Evolutionary conservation across 345 rosid species (phyloP), one percentile per base, ranked within the genome.

Genomic region (Euphorbia lathyris): DNA sequence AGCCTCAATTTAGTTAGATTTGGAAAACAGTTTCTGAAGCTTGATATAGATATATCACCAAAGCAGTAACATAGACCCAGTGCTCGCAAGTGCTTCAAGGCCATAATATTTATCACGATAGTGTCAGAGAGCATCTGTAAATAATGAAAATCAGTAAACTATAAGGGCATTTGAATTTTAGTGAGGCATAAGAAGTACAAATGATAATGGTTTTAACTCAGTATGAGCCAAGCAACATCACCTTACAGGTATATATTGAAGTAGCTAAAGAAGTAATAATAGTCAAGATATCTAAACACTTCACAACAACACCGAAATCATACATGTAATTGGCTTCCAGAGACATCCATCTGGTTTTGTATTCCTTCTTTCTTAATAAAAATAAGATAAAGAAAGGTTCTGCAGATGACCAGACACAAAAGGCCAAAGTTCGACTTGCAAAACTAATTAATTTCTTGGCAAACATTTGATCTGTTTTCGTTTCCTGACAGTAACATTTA

Each of bases 1-100:
- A 92, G 92, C 83, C 70, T 85, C 74, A 90, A 74, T 74, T 78
- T 90, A 71, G 78, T 77, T 60, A 90, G 75, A 66, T 80, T 78
- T 38, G 85, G 87, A 76, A 80, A 45, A 20, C 78, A 63, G 30
- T 74, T 63, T 67, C 68, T 80, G 76, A 92, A 87, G 76, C 86
- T 81, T 68, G 77, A 69, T 63, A 83, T 73, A 53, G 94, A 85
- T 78, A 90, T 81, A 75, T 86, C 94, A 82, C 97, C 96, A 38
- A 86, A 80, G 80, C 94, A 90, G 81, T 86, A 83, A 65, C 83
- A 84, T 65, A 92, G 79, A 67, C 88, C 80, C 78, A 92, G 71
- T 40, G 58, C 82, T 81, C 61, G 72, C 76, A 92, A 72, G 72
- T 72, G 78, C 67, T 73, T 83, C 77, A 84, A 75, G 42, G 67